Base-by-base conservation (phyloP, 768 basidiomycete species). In the Boletus tomentosulus region DNA sequence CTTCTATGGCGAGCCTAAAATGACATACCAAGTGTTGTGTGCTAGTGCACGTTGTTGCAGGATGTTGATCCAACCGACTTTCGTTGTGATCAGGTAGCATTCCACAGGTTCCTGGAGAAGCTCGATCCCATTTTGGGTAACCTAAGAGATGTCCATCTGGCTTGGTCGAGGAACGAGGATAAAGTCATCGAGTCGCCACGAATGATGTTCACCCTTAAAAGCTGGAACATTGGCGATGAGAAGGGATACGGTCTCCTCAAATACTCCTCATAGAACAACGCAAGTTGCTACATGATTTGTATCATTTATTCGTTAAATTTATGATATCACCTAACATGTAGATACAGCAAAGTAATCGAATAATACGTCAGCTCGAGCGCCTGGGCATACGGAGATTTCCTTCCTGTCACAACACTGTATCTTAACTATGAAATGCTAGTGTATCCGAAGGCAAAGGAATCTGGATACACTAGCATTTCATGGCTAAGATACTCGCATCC, bases 81-180 rank as follows among this genome's bases (percentile, higher is more conserved):
- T 16, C 64, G 56, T 24, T 69, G 72, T 34, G 74, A 86, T 60
- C 51, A 53, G 1, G 63, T 53, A 16, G 73, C 75, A 34, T 71
- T 75, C 28, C 50, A 56, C 8, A 64, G 56, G 34, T 76, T 86
- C 51, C 61, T 66, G 15, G 59, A 66, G 5, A 74, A 76, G 43
- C 62, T 87, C 12, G 58, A 66, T 27, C 76, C 75, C 3, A 58
- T 84, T 16, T 58, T 85, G 22, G 80, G 80, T 4, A 75, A 79
- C 48, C 66, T 85, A 13, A 56, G 68, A 10, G 66, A 75, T 3
- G 73, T 76, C 44, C 78, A 77, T 48, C 65, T 70, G 0, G 56
- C 60, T 44, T 68, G 65, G 62, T 57, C 61, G 8, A 54, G 41
- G 34, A 59, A 68, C 31, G 51, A 60, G 38, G 33, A 58, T 33